Base-by-base conservation (phyloP, 1,284 basidiomycete species). In the Moesziomyces sp. region DNA sequence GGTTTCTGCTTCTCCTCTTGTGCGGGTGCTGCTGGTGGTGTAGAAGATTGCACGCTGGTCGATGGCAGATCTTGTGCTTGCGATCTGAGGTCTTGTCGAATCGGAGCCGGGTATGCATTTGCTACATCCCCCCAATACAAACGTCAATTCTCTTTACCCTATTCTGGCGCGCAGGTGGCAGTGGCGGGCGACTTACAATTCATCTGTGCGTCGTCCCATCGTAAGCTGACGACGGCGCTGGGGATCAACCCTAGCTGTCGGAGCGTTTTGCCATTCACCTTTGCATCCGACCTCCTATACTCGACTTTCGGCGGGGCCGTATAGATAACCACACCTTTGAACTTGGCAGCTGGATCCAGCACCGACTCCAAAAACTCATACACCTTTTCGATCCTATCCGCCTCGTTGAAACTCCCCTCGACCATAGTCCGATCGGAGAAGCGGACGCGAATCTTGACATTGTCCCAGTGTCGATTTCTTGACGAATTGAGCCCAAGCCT, bases 381-480 rank as follows among this genome's bases (percentile, higher is more conserved):
- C 3, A 95, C 88, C 3, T 89, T 87, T 52, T 88, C 88, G 60
- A 95, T 93, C 79, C 91, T 92, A 80, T 90, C 89, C 0, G 88
- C 88, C 6, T 92, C 92, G 0, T 89, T 87, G 78, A 95, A 94
- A 0, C 86, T 84, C 72, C 89, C 89, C 85, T 96, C 93, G n/a
- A 96, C 87, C 80, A 91, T 89, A 5, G 90, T 92, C 46, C 91
- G 88, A 84, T 94, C 92, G 30, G 89, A 86, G 82, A 95, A 95
- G 70, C 88, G 88, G 70, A 96, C 85, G 21, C 93, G 89, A 70
- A 96, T 91, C 0, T 88, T 91, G 3, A 92, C 92, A 91, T 94
- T 69, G 71, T 93, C 91, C 56, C 87, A 88, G 4, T 42, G 92
- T 91, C 89, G 90, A 93, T 78, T 89, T 87, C 58, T 89, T 1